phyloP scores from a whole-genome alignment of 208 protist species.

The Trichomonas gallinae region DNA sequence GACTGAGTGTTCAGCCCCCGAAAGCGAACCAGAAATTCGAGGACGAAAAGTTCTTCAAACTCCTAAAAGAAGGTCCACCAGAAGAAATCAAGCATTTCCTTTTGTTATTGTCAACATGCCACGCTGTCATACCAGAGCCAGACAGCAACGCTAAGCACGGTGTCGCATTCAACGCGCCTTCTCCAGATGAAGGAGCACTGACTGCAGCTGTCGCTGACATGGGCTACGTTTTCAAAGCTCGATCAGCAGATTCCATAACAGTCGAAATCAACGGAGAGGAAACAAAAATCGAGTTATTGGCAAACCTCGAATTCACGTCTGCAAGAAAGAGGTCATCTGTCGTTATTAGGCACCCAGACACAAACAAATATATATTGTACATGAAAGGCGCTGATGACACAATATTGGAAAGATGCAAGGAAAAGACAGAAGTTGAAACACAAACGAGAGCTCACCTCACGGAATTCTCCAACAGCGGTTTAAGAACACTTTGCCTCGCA shows the following conservation, averaged over 20 bases:
- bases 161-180: conserved; percentile 28
- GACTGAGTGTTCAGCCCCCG: not conserved
- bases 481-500: conserved; percentile 11
- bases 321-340: conserved; percentile 33
- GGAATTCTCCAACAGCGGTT: not conserved
- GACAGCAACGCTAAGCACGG: not conserved
- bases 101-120: not conserved
- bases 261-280: not conserved
- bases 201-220: conserved; percentile 25
- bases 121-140: conserved; percentile 23
- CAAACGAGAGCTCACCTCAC: not conserved
- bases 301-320: conserved; percentile 27
- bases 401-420: not conserved
- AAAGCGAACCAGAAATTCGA: not conserved
- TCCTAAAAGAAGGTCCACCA: not conserved
- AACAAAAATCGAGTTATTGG: not conserved
- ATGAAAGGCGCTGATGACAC: conserved; percentile 32
- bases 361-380: conserved; percentile 27
- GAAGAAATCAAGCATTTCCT: conserved; percentile 15
- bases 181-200: conserved; percentile 34
- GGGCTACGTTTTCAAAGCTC: not conserved
- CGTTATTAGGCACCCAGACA: not conserved
- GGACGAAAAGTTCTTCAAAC: not conserved
- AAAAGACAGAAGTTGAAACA: not conserved
- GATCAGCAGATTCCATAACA: not conserved